A percentile compares a stretch with the other conserved stretches of the same genome.
Conservation (phyloP, 371 early-diverging fungal species). For the Thermomucor indicae-seudaticae region DNA sequence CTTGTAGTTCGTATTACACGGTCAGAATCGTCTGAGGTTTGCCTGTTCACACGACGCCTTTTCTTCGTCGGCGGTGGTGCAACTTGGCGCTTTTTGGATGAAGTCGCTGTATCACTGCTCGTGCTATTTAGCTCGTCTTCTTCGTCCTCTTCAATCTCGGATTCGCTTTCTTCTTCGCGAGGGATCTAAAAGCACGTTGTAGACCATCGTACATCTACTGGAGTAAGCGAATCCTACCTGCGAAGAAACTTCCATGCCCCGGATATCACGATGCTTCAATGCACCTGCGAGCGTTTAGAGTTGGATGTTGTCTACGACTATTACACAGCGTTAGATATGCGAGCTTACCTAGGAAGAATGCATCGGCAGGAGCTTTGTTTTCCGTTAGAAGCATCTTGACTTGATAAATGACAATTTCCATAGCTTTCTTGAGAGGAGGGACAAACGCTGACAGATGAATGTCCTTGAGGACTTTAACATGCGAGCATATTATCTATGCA, state of each 20-base stretch:
- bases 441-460: slow-evolving; percentile 57
- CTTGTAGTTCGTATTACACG: slow-evolving; percentile 11
- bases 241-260: slow-evolving; percentile 68
- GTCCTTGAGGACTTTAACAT: slow-evolving; percentile 73
- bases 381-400: slow-evolving; percentile 72
- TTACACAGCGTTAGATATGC: slow-evolving; percentile 2
- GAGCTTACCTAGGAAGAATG: slow-evolving; percentile 56
- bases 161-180: slow-evolving; percentile 13
- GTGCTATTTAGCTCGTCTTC: not conserved
- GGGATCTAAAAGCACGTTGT: slow-evolving; percentile 11
- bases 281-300: slow-evolving; percentile 34
- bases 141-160: slow-evolving; percentile 9
- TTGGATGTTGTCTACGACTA: not conserved
- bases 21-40: not conserved
- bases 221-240: slow-evolving; percentile 41
- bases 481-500: slow-evolving; percentile 68
- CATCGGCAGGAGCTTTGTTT: slow-evolving; percentile 57
- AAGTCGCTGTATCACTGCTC: not conserved
- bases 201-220: not conserved
- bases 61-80: not conserved
- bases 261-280: slow-evolving; percentile 72
- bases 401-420: slow-evolving; percentile 74
- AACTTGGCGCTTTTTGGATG: not conserved
- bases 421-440: slow-evolving; percentile 64
- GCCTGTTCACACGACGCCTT: not conserved